These are phyloP conservation scores for Exophiala sp. DNA, from an alignment of 2,329 filamentous ascomycete genomes.

Conservation along the genomic window DNA sequence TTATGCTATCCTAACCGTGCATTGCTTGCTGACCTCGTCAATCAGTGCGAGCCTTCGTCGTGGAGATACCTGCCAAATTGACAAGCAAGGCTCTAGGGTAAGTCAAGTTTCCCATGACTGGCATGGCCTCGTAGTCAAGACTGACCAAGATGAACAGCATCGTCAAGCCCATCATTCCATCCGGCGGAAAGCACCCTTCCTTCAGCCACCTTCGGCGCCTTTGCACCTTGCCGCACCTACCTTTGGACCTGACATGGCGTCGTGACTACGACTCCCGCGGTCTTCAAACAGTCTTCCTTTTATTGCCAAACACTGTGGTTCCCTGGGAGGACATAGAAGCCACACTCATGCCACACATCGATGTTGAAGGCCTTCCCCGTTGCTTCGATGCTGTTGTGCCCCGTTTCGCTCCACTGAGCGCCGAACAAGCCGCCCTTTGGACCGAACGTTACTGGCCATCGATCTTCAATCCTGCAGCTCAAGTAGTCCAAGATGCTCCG, in stretches of 20 bases:
- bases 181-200: conserved; percentile 35
- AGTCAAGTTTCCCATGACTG: conserved; percentile 7
- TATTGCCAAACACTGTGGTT: conserved; percentile 40
- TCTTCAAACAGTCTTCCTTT: conserved; percentile 37
- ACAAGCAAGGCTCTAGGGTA: conserved; percentile 43
- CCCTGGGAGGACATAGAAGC: conserved; percentile 27
- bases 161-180: conserved; percentile 35
- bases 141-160: conserved; percentile 19
- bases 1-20: not conserved
- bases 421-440: conserved; percentile 40
- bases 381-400: conserved; percentile 35
- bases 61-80: conserved; percentile 41
- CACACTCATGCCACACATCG: conserved; percentile 34
- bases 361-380: conserved; percentile 33
- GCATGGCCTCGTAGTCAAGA: not conserved
- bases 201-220: conserved; percentile 29
- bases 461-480: conserved; percentile 41
- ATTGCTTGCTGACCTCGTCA: conserved; percentile 17
- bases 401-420: conserved; percentile 37
- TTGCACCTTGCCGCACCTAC: conserved; percentile 25
- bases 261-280: conserved; percentile 26
- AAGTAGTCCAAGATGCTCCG: conserved; percentile 39
- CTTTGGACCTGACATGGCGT: conserved; percentile 26
- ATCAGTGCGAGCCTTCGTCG: conserved; percentile 40
- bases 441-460: conserved; percentile 40